phyloP scores from a whole-genome alignment of 2,329 filamentous ascomycete species.

The Amesomyces nigricolor region DNA sequence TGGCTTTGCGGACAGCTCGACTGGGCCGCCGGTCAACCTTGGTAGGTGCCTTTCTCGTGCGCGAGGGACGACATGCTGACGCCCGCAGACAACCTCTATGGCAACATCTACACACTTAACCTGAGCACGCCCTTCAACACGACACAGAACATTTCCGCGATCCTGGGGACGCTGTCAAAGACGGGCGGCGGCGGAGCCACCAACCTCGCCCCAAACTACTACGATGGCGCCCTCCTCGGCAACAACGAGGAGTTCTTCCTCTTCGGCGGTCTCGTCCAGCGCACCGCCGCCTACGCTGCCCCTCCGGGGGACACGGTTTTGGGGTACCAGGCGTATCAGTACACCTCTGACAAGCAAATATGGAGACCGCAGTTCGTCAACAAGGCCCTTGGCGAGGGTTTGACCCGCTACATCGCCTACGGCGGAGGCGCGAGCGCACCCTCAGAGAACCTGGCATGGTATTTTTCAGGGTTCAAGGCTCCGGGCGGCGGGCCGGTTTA shows the following conservation, averaged over 20 bases:
- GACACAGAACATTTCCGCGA: slow-evolving; percentile 45
- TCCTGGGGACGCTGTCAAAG: slow-evolving; percentile 47
- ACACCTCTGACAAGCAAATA: slow-evolving; percentile 40
- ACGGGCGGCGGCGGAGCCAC: slow-evolving; percentile 41
- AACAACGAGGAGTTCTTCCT: slow-evolving; percentile 59
- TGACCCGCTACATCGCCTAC: slow-evolving; percentile 59
- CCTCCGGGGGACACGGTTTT: slow-evolving; percentile 42
- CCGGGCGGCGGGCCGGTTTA: slow-evolving; percentile 46
- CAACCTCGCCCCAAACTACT: slow-evolving; percentile 50
- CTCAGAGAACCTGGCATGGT: slow-evolving; percentile 66
- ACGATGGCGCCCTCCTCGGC: slow-evolving; percentile 59
- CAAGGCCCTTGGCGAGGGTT: slow-evolving; percentile 35
- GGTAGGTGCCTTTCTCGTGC: slow-evolving; percentile 35
- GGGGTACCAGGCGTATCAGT: slow-evolving; percentile 48
- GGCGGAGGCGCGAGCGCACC: slow-evolving; percentile 60
- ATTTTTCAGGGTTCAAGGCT: slow-evolving; percentile 60
- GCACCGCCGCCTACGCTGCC: slow-evolving; percentile 32
- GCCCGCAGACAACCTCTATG: slow-evolving; percentile 44
- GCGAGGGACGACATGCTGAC: background rate
- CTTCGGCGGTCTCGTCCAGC: slow-evolving; percentile 52
- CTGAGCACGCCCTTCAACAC: slow-evolving; percentile 52
- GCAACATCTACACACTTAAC: slow-evolving; percentile 52
- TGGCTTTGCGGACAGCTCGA: slow-evolving; percentile 41
- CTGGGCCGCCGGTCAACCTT: slow-evolving; percentile 30
- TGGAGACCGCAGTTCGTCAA: slow-evolving; percentile 42